Evolutionary conservation across 768 basidiomycete species (phyloP).

Genomic region (Rickenella mellea): DNA sequence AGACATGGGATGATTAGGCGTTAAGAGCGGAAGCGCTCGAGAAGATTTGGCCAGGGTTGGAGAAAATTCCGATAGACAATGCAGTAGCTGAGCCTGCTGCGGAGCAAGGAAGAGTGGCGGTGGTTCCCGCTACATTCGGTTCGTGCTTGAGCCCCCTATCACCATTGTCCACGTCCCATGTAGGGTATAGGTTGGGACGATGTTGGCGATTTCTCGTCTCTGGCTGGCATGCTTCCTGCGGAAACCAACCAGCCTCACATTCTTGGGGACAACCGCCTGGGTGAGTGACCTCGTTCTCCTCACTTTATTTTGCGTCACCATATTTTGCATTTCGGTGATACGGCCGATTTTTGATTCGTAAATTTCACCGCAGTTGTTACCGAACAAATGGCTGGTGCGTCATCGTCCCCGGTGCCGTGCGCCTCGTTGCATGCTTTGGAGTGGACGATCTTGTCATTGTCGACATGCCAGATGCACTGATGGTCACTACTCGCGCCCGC

Average conservation of each 20-base stretch:
- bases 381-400: constrained; percentile 84
- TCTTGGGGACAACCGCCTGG: constrained; percentile 64
- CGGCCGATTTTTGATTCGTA: no score
- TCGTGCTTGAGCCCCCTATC: no score
- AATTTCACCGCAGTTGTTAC: constrained; percentile 73
- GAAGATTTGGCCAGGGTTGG: constrained; percentile 67
- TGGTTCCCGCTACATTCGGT: constrained; percentile 87
- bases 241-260: constrained; percentile 80
- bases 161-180: no score
- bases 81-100: constrained; percentile 86
- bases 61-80: constrained; percentile 84
- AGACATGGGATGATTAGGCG: constrained; percentile 59
- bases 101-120: constrained; percentile 68
- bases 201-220: constrained; percentile 84
- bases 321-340: no score
- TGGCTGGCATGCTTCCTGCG: constrained; percentile 76
- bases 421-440: constrained; percentile 72
- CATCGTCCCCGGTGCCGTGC: constrained; percentile 77
- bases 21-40: constrained; percentile 43
- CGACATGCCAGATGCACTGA: constrained; percentile 83
- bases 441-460: constrained; percentile 88
- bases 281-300: constrained; percentile 27
- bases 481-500: constrained; percentile 81
- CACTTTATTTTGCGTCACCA: neutral
- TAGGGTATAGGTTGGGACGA: no score